phyloP scores from a whole-genome alignment of 2,329 filamentous ascomycete genomes.

The Hawksworthiomyces lignivorus region DNA sequence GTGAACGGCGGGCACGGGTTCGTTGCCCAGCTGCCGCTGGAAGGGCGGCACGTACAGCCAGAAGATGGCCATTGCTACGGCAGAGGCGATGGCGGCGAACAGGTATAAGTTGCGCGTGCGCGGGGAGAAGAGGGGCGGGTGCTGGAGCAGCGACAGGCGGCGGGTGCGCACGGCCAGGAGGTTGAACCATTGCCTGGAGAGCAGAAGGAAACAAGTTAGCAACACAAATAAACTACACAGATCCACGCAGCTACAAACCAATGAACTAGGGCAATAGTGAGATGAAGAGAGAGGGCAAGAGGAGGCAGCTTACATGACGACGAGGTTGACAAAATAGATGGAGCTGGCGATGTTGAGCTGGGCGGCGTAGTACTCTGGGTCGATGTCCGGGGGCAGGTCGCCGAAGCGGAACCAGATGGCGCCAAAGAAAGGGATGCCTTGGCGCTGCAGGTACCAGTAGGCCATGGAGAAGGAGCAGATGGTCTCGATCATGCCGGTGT shows the following conservation, averaged over 20 bases:
- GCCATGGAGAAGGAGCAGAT: constrained; percentile 55
- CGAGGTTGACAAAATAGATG: constrained; percentile 73
- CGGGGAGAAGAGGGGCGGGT: constrained; percentile 59
- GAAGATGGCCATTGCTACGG: constrained; percentile 61
- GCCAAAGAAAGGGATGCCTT: constrained; percentile 53
- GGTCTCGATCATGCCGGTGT: constrained; percentile 59
- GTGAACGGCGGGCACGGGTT: constrained; percentile 59
- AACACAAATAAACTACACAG: too few relatives aligned
- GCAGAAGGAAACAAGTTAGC: not conserved
- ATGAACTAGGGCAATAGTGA: too few relatives aligned
- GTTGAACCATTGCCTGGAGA: constrained; percentile 64
- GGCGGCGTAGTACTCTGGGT: constrained; percentile 44
- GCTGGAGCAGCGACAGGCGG: constrained; percentile 61
- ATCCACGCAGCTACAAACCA: too few relatives aligned
- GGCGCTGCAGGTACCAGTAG: constrained; percentile 56
- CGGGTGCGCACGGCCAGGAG: constrained; percentile 62
- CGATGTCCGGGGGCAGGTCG: constrained; percentile 38
- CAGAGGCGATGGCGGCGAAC: constrained; percentile 63
- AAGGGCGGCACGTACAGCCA: constrained; percentile 62
- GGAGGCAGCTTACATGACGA: constrained; percentile 71
- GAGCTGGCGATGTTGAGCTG: constrained; percentile 59
- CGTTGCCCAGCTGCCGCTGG: constrained; percentile 53
- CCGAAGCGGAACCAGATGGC: constrained; percentile 61
- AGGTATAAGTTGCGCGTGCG: constrained; percentile 59
- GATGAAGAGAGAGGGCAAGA: too few relatives aligned